Base-by-base conservation (phyloP, 352 stramenopile genomes). In the Pythium sp. region DNA sequence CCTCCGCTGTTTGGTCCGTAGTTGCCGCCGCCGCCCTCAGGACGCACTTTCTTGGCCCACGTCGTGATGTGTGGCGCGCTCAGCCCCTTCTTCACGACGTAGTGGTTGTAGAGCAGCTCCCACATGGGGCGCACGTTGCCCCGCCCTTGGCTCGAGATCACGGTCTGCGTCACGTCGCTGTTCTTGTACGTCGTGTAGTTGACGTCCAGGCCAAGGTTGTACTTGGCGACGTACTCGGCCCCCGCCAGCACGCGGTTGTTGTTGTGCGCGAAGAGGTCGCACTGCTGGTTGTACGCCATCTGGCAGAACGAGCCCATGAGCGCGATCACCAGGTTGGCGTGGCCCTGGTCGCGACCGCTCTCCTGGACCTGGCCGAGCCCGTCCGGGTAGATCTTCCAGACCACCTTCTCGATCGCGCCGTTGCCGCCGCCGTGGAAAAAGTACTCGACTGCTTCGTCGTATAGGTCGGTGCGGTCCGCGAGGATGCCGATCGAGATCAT, bases 31-130 rank as follows among this genome's bases (percentile, higher is more conserved):
- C 67, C 67, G 2, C 67, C 67, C 41, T 72, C 67, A 0, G 67
- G 67, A 7, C 62, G 58, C 14, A 65, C 36, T 26, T 61, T 65
- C 43, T 61, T 56, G 5, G 67, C 62, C 53, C 53, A 72, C 3
- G 67, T 57, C 7, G 54, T 38, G 24, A 72, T 53, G 32, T 67
- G 5, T 9, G 67, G 67, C 14, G 67, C 67, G 6, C 49, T 46
- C 18, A 72, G 47, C 6, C 46, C 62, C 14, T 62, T 65, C 62
- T 60, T 65, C 30, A 72, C 56, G 14, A 70, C 67, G 55, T 70
- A 72, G 46, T 72, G 67, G 56, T 70, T 72, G 62, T 70, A 72
- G 3, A 72, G 18, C 22, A 72, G 36, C 46, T 72, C 67, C 62
- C 62, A 72, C 5, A 58, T 59, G 5, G 67, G 67, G 0, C 67